Evolutionary conservation across 2,329 filamentous ascomycete species (phyloP), one percentile per base, ranked within the genome.

Genomic region (Fusarium subtropicale): DNA sequence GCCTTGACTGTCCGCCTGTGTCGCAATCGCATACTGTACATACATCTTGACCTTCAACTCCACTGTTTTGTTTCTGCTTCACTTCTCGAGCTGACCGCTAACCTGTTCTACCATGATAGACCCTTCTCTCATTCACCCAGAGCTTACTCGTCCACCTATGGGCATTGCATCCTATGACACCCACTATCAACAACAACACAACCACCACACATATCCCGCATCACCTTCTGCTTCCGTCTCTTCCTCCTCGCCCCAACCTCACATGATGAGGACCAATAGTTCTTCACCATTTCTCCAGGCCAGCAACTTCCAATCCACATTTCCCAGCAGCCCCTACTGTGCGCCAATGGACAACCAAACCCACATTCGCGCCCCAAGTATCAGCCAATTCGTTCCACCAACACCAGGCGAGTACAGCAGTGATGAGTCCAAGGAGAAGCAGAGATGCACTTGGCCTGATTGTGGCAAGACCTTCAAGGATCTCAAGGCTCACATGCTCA

Each of bases 401-500:
- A 80, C 84, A 53, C 87, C 73, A 81, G 87, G 69, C 79, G 90
- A 87, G 78, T 86, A 76, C 71, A 91, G 87, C 76, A 86, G 85
- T 60, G 83, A 88, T 57, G 89, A 91, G 75, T 79, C 83, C 63
- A 90, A 91, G 75, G 90, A 92, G 76, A 88, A 88, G 81, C 86
- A 87, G 73, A 86, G 92, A 66, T 97, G 93, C 83, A 92, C 92
- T 1, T 90, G 94, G 76, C 89, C 91, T 9, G 93, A 95, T 60
- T 97, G 94, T 75, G 93, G 93, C 68, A 90, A 92, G 75, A 86
- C 90, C 60, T 97, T 97, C 86, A 97, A 97, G 81, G 94, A 97
- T 76, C 83, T 97, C 69, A 95, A 95, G 81, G 94, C 94, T 11
- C 94, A 97, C 80, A 95, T 97, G 91, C 87, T 97, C 77, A 97